Conservation (phyloP, 345 rosid genomes). For the Salix dunnii region DNA sequence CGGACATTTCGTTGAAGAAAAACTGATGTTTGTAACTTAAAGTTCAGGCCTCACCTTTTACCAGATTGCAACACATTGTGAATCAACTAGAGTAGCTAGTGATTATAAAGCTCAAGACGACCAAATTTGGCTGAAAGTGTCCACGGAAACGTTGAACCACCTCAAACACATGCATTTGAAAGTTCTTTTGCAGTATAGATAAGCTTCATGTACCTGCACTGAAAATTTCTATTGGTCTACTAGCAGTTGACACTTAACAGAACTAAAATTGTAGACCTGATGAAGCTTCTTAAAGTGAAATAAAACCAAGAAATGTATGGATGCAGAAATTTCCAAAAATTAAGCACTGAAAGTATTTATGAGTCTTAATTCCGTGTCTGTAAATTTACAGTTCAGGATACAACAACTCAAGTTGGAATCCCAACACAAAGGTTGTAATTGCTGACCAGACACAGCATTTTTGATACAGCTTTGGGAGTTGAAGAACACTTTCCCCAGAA, state of each 20-base stretch:
- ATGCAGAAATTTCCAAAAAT: not conserved
- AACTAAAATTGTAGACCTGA: not conserved
- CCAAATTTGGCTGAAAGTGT: not conserved
- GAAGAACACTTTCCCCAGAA: slow-evolving; percentile 2
- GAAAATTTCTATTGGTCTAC: not conserved
- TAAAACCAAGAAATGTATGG: not conserved
- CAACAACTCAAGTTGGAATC: slow-evolving; percentile 10
- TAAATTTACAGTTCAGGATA: slow-evolving; percentile 24
- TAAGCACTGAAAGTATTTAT: not conserved
- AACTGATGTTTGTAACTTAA: too few species aligned
- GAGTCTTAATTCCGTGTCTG: slow-evolving; percentile 9
- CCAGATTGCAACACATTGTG: not conserved
- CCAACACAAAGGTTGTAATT: slow-evolving; percentile 7
- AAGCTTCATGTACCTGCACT: not conserved
- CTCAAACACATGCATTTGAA: not conserved
- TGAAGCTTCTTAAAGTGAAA: not conserved
- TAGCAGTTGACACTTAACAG: not conserved
- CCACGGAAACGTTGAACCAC: too few species aligned
- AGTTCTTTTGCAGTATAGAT: not conserved
- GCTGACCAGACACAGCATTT: not conserved
- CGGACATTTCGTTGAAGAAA: too few species aligned
- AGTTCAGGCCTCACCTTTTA: too few species aligned
- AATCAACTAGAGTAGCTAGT: not conserved
- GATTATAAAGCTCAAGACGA: not conserved
- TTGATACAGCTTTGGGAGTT: not conserved